A percentile compares a stretch with the other conserved stretches of the same genome.
These are phyloP conservation scores for Physocladia obscura DNA, from an alignment of 192 early-diverging fungal genomes.

Conservation along the genomic window DNA sequence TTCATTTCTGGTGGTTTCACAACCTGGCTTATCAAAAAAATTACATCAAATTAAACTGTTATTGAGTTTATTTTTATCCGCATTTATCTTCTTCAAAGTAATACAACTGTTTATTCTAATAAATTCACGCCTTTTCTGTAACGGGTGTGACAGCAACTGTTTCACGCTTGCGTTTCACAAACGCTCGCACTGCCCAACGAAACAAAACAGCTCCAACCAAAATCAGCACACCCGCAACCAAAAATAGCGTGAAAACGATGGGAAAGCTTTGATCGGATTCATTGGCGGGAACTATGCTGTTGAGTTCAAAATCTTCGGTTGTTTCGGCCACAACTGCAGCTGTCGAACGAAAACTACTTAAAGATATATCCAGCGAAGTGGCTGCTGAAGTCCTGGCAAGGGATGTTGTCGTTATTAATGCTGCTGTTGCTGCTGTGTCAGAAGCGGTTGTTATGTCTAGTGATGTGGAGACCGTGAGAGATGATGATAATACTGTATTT, in stretches of 20 bases:
- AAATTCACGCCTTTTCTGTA: no score
- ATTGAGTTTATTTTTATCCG: not conserved
- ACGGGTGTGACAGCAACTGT: not conserved
- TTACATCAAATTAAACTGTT: not conserved
- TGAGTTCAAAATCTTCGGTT: not conserved
- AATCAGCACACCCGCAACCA: not conserved
- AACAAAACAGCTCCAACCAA: not conserved
- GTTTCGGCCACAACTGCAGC: not conserved
- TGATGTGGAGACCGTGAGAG: not conserved
- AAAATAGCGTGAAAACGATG: not conserved
- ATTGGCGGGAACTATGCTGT: not conserved
- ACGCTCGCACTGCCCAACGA: not conserved
- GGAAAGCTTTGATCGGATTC: constrained; percentile 4
- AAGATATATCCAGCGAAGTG: not conserved
- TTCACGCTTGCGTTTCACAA: not conserved
- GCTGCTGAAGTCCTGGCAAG: not conserved
- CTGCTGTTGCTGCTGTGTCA: not conserved
- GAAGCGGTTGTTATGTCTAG: not conserved
- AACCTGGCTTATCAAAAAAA: not conserved
- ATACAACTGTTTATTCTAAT: no score
- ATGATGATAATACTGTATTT: not conserved
- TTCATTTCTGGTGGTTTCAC: no score
- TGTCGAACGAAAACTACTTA: not conserved
- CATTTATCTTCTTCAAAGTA: not conserved
- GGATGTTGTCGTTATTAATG: not conserved